A percentile compares a stretch with the other conserved stretches of the same genome.
phyloP scores from a whole-genome alignment of 1,284 basidiomycete genomes.

The Apiotrichum laibachii region DNA sequence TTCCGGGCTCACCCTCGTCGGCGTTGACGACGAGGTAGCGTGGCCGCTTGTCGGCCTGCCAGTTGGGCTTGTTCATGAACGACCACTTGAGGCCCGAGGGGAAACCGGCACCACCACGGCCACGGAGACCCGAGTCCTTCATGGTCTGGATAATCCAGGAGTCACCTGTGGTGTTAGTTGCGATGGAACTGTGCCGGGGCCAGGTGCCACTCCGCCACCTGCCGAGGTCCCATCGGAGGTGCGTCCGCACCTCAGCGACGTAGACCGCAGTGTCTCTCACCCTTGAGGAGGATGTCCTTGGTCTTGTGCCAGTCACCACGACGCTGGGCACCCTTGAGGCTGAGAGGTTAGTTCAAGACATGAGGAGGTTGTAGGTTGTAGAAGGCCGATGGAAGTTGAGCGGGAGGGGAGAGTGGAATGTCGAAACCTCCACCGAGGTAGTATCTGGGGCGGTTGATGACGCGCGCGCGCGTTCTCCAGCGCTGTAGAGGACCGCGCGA shows the following conservation, averaged over 20 bases:
- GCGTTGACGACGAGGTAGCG: slow-evolving; percentile 97
- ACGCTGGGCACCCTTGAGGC: slow-evolving; percentile 77
- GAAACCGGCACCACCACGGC: slow-evolving; percentile 95
- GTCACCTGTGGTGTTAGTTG: slow-evolving; percentile 51
- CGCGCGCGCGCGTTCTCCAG: too few relatives aligned
- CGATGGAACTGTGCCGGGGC: too few relatives aligned
- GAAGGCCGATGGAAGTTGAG: background rate
- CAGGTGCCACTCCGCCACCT: too few relatives aligned
- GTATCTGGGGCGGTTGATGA: too few relatives aligned
- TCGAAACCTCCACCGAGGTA: too few relatives aligned
- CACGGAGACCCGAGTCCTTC: slow-evolving; percentile 93
- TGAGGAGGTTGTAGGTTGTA: background rate
- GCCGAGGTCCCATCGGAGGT: too few relatives aligned
- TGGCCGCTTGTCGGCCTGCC: slow-evolving; percentile 90
- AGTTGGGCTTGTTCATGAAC: slow-evolving; percentile 95
- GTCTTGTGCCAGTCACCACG: slow-evolving; percentile 98
- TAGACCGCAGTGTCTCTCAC: too few relatives aligned
- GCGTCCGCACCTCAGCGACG: too few relatives aligned
- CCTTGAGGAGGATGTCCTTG: slow-evolving; percentile 77
- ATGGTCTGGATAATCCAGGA: slow-evolving; percentile 96
- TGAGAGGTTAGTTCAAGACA: background rate
- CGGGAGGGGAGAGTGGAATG: background rate
- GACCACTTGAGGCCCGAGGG: slow-evolving; percentile 97
- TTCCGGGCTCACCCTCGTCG: slow-evolving; percentile 97
- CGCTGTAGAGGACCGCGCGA: too few relatives aligned